Percentiles rank a stretch among this genome's conserved stretches.
These are phyloP conservation scores for Ophiocordyceps australis DNA, from an alignment of 2,329 filamentous ascomycete species.

Conservation along the genomic window DNA sequence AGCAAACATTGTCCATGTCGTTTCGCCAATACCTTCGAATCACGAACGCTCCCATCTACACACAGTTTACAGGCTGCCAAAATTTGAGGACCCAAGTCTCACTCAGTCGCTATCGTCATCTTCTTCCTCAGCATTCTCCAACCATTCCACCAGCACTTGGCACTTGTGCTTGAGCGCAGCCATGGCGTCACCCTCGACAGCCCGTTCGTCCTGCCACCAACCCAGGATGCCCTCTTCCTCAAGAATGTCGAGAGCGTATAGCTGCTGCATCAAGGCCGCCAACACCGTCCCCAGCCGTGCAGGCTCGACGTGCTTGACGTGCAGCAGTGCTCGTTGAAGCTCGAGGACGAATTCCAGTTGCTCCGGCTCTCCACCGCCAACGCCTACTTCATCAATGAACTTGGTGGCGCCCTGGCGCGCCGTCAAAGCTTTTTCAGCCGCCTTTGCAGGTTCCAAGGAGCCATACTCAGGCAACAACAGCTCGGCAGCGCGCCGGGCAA, in stretches of 20 bases:
- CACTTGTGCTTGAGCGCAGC: slow-evolving; percentile 53
- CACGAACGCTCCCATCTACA: too few species aligned
- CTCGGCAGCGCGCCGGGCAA: slow-evolving; percentile 65
- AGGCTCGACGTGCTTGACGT: slow-evolving; percentile 38
- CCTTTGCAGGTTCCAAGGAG: slow-evolving; percentile 40
- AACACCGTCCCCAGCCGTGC: slow-evolving; percentile 42
- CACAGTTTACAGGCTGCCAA: too few species aligned
- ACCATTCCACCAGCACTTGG: slow-evolving; percentile 64
- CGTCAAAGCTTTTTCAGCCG: slow-evolving; percentile 42
- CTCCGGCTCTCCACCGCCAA: slow-evolving; percentile 50
- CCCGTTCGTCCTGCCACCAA: slow-evolving; percentile 71
- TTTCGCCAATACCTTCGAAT: too few species aligned
- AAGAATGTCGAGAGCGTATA: slow-evolving; percentile 69
- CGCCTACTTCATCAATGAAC: slow-evolving; percentile 40
- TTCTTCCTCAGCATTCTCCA: slow-evolving; percentile 60
- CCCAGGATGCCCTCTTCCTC: slow-evolving; percentile 76
- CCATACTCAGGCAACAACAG: slow-evolving; percentile 35
- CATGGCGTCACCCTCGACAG: slow-evolving; percentile 51
- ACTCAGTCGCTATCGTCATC: slow-evolving; percentile 48
- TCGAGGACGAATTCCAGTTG: slow-evolving; percentile 75
- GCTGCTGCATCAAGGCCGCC: slow-evolving; percentile 61
- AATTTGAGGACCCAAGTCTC: too few species aligned
- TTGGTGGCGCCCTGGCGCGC: slow-evolving; percentile 30
- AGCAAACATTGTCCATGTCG: too few species aligned
- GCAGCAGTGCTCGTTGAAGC: slow-evolving; percentile 62